Evolutionary conservation across 2,329 filamentous ascomycete genomes (phyloP).

Genomic region (Elsinoe necatrix): DNA sequence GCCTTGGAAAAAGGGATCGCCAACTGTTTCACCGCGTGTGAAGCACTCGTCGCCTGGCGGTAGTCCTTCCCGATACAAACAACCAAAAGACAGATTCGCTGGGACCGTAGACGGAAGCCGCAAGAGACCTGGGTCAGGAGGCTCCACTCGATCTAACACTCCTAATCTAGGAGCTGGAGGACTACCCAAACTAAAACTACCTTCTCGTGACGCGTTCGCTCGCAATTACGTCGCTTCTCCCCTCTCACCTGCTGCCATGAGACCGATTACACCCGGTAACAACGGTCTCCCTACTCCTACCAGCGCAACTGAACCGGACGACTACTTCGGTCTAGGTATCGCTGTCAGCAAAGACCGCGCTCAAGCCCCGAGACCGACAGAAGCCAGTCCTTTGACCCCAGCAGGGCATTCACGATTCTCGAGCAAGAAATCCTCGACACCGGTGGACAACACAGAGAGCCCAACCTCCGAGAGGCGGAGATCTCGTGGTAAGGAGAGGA

Average conservation of each 20-base stretch:
- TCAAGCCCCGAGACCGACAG: conserved; percentile 21
- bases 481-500: conserved; percentile 27
- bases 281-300: conserved; percentile 27
- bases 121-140: conserved; percentile 23
- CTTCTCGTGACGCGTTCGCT: background rate
- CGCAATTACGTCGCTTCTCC: conserved; percentile 14
- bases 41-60: background rate
- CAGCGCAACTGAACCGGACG: conserved; percentile 23
- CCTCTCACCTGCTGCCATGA: conserved; percentile 25
- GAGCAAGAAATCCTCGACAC: conserved; percentile 16
- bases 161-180: background rate
- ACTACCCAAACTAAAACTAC: conserved; percentile 11
- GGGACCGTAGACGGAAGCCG: background rate
- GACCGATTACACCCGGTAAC: conserved; percentile 20
- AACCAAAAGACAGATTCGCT: conserved; percentile 8
- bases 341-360: conserved; percentile 21
- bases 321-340: conserved; percentile 27
- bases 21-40: background rate
- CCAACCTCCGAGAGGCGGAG: conserved; percentile 11
- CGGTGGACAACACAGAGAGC: background rate
- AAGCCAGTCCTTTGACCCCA: conserved; percentile 19
- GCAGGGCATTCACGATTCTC: conserved; percentile 11
- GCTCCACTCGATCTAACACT: conserved; percentile 14
- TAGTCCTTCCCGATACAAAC: conserved; percentile 8
- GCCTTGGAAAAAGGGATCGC: conserved; percentile 5